Evolutionary conservation across 208 protist genomes (phyloP), one percentile per base, ranked within the genome.

Genomic region (Crithidia sp.): DNA sequence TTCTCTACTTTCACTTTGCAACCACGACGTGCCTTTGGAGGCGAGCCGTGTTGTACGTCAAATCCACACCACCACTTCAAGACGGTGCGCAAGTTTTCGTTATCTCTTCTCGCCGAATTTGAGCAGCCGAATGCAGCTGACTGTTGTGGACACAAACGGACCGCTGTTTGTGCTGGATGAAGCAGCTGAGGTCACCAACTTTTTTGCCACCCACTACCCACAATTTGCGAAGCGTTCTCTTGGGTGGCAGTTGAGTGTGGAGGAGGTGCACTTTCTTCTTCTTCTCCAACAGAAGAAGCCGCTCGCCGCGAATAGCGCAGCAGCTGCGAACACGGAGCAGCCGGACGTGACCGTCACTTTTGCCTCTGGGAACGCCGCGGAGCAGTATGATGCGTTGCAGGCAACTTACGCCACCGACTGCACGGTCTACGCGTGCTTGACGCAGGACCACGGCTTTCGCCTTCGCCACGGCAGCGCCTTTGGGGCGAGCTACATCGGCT

Each of bases 401-500:
- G 41, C 63, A 45, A 49, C 56, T 1, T 66, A 91, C 67, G 58
- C 53, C 10, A 12, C 72, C 7, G 77, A 86, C 5, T 94, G 89
- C 73, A 14, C 41, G 7, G 69, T 83, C 36, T 94, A 94, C 67
- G 14, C 49, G n/a, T 47, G 80, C 10, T 71, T 91, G 16, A 94
- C 86, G 13, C 58, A 58, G 14, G 41, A 56, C 14, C 74, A 73
- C 62, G 74, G 79, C 5, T 83, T 83, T 43, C 75, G 55, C 41
- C 79, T 94, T 7, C 89, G 85, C 6, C 89, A 94, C 63, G 77
- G 86, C 2, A 90, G 86, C 41, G 64, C 81, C 28, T 94, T 91
- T 60, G 89, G 89, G 2, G 86, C 89, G 2, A 81, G 77, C 19
- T 94, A 89, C 54, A 87, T 92, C 55, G 89, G 86, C 40, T 94